Conservation (phyloP, 2,329 filamentous ascomycete genomes). For the Fusarium tupiense region DNA sequence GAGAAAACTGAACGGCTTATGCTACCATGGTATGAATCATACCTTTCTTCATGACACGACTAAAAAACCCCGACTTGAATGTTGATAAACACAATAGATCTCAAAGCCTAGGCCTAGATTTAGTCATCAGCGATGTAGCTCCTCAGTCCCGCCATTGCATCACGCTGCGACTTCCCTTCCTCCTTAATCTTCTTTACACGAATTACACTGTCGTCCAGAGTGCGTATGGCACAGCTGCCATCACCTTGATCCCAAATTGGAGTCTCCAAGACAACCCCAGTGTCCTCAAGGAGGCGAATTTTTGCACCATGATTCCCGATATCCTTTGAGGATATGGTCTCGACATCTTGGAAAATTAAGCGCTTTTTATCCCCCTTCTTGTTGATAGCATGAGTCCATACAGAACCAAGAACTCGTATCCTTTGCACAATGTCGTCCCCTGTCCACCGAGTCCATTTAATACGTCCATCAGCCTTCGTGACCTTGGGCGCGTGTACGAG, state of each 20-base stretch:
- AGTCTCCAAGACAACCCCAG: constrained; percentile 9
- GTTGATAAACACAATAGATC: not conserved
- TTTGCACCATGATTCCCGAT: not conserved
- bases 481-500: constrained; percentile 76
- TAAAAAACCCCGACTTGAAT: not conserved
- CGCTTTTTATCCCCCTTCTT: constrained; percentile 44
- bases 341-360: constrained; percentile 52
- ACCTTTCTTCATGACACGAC: not conserved
- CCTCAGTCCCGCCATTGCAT: constrained; percentile 40
- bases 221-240: constrained; percentile 38
- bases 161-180: constrained; percentile 46
- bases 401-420: constrained; percentile 68
- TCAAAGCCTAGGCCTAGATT: not conserved
- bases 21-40: not conserved
- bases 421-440: constrained; percentile 64
- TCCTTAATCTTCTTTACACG: constrained; percentile 47
- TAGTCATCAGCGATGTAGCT: not conserved
- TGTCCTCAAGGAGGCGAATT: constrained; percentile 32
- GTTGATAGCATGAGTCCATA: constrained; percentile 66
- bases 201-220: constrained; percentile 35
- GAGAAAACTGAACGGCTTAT: constrained; percentile 1
- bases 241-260: constrained; percentile 17
- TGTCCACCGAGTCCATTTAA: constrained; percentile 67
- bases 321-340: constrained; percentile 28
- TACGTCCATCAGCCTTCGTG: constrained; percentile 67